These are phyloP conservation scores for Protomyces macrosporus DNA, from an alignment of 1,139 yeast species.

Conservation along the genomic window DNA sequence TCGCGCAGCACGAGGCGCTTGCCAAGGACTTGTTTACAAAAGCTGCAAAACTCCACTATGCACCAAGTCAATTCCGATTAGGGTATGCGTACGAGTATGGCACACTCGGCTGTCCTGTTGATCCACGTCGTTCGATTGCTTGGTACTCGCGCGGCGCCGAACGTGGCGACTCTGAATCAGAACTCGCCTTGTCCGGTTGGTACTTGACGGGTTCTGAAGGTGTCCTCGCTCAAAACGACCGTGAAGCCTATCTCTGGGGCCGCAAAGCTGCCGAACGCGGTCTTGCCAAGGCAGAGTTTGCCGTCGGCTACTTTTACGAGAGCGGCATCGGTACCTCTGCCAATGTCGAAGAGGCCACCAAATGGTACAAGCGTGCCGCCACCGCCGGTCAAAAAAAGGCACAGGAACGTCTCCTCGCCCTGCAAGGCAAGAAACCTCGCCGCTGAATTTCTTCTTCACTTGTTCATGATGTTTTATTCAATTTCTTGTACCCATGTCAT, in stretches of 20 bases:
- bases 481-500: too few species aligned
- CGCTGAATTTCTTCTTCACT: neutral
- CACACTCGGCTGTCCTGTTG: slow-evolving; percentile 58
- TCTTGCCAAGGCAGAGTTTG: slow-evolving; percentile 65
- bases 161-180: slow-evolving; percentile 76
- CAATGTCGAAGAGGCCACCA: slow-evolving; percentile 47
- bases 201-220: slow-evolving; percentile 75
- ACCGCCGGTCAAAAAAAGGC: slow-evolving; percentile 32
- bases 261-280: slow-evolving; percentile 77
- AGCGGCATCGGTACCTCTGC: slow-evolving; percentile 64
- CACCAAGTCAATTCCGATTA: slow-evolving; percentile 77
- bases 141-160: slow-evolving; percentile 66
- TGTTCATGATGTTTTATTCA: too few species aligned
- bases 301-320: slow-evolving; percentile 76
- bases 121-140: slow-evolving; percentile 71
- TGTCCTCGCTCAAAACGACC: slow-evolving; percentile 63
- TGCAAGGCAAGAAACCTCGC: slow-evolving; percentile 13
- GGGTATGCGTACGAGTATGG: slow-evolving; percentile 89
- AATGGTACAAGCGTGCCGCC: slow-evolving; percentile 58
- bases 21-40: slow-evolving; percentile 66
- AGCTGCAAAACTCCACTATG: slow-evolving; percentile 70
- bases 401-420: slow-evolving; percentile 26
- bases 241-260: slow-evolving; percentile 86
- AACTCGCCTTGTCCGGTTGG: slow-evolving; percentile 90
- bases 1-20: slow-evolving; percentile 33